A percentile compares a stretch with the other conserved stretches of the same genome.
Conservation (phyloP, 257 asterid genomes). For the Solanum stenotomum region DNA sequence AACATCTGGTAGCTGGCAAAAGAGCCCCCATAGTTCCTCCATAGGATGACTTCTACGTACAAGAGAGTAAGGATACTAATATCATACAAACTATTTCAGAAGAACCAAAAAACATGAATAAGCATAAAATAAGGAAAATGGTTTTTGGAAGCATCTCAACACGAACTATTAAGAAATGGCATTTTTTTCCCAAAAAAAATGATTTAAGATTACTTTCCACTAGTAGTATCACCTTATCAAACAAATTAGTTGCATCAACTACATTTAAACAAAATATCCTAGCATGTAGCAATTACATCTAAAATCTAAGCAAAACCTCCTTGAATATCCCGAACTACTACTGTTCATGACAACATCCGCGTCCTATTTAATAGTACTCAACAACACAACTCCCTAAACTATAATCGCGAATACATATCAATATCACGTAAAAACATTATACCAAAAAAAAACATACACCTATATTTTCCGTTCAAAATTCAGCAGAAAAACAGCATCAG, state of each 20-base stretch:
- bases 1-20: slow-evolving; percentile 10
- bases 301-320: background rate
- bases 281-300: background rate
- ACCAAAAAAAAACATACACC: background rate
- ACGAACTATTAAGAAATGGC: background rate
- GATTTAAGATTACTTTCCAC: background rate
- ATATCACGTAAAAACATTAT: background rate
- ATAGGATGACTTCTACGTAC: background rate
- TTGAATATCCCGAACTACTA: background rate
- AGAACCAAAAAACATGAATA: background rate
- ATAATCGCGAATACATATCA: background rate
- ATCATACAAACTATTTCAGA: background rate
- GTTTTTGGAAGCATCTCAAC: background rate
- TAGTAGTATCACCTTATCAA: background rate
- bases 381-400: background rate
- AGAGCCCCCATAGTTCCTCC: background rate
- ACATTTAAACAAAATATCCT: background rate
- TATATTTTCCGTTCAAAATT: background rate
- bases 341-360: background rate
- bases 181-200: background rate
- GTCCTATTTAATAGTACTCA: background rate
- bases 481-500: background rate
- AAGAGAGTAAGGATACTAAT: background rate
- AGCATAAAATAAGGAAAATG: background rate
- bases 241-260: background rate